Evolutionary conservation across 2,329 filamentous ascomycete genomes (phyloP), one percentile per base, ranked within the genome.

Genomic region (Plenodomus lindquistii): DNA sequence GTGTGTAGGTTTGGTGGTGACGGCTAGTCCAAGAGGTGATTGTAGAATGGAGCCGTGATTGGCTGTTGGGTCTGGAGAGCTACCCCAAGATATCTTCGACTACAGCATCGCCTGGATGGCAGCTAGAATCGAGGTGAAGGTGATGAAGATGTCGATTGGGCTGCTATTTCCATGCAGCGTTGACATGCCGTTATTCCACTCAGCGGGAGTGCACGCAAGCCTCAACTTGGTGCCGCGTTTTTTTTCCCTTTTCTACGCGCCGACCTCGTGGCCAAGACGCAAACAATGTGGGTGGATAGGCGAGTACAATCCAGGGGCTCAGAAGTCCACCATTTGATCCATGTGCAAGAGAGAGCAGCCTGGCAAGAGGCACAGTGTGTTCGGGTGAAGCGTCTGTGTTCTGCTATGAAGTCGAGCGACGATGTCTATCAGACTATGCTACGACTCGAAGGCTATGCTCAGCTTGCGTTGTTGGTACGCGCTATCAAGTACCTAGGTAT

Each of bases 401-500:
- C 83, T 87, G 85, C 86, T 88, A 89, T 85, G 85, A 82, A 85
- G 69, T 74, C 75, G 75, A 81, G 83, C 84, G 81, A 83, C 82
- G 73, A 81, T 81, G 85, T 83, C 85, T 88, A 83, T 68, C 63
- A 75, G 75, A 75, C 41, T 48, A 59, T 60, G 60, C 57, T 50
- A 50, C 58, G 57, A 54, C 66, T 70, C 65, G 63, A 67, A 59
- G 63, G 67, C 70, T 73, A 79, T 71, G 75, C 77, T 77, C 73
- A 77, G 78, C 66, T 67, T 66, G 66, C 66, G 63, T 68, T 61
- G 73, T 66, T 76, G 71, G 69, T 78, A 78, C 79, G 82, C 78
- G 82, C 81, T 85, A 85, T 83, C 77, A 84, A 84, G 79, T 83
- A 71, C 69, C 66, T 71, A 71, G 69, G 66, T 67, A 82, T 76